phyloP scores from a whole-genome alignment of 1,139 yeast genomes.

The Debaryomycetaceae sp. region DNA sequence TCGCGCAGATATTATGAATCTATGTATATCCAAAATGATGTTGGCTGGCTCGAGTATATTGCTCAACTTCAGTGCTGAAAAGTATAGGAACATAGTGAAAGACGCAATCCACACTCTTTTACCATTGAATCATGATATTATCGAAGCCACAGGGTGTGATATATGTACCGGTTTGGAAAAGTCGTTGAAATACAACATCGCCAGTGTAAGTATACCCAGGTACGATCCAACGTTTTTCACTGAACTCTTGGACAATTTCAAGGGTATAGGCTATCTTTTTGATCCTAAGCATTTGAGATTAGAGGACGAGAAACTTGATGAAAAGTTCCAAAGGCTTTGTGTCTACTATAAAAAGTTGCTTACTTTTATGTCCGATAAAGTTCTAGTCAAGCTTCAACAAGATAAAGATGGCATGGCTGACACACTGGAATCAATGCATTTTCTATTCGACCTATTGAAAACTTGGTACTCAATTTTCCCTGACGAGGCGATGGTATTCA shows the following conservation, averaged over 20 bases:
- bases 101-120: conserved; percentile 6
- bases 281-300: conserved; percentile 3
- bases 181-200: conserved; percentile 13
- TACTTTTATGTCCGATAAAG: conserved; percentile 9
- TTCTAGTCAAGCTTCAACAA: conserved; percentile 10
- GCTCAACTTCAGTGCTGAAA: conserved; percentile 19
- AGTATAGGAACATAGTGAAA: conserved; percentile 15
- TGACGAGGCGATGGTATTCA: conserved; percentile 16
- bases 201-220: conserved; percentile 23
- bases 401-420: conserved; percentile 14
- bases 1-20: too few species aligned
- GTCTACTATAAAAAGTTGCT: conserved; percentile 11
- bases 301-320: conserved; percentile 2
- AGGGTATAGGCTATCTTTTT: conserved; percentile 13
- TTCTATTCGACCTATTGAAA: conserved; percentile 17
- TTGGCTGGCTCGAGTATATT: neutral
- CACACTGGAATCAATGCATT: conserved; percentile 17
- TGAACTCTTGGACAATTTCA: conserved; percentile 21
- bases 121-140: neutral
- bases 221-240: conserved; percentile 21
- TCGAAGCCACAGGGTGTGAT: conserved; percentile 1
- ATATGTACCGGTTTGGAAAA: neutral
- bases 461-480: conserved; percentile 23
- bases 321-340: conserved; percentile 7
- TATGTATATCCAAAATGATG: neutral